Evolutionary conservation across 1,284 basidiomycete genomes (phyloP).

Genomic region (Pascua sp.): DNA sequence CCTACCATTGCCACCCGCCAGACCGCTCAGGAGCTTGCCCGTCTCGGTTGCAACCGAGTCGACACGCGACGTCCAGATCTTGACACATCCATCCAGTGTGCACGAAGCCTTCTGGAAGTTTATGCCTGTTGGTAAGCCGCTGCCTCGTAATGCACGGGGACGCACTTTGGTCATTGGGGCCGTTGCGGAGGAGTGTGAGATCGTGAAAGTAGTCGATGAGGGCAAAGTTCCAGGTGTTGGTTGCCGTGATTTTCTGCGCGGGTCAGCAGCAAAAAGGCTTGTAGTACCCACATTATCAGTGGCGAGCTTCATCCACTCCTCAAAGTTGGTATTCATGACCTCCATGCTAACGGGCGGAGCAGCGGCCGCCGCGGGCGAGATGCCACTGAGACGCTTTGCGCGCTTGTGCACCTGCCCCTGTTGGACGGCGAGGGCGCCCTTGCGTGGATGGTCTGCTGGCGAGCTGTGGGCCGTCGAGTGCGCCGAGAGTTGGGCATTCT

Average conservation of each 20-base stretch:
- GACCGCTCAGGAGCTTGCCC: constrained; percentile 87
- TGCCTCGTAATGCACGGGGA: neutral
- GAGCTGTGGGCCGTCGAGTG: neutral
- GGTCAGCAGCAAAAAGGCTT: neutral
- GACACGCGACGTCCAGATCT: constrained; percentile 98
- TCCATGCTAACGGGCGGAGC: constrained; percentile 54
- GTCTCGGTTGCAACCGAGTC: constrained; percentile 97
- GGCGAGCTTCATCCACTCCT: constrained; percentile 99
- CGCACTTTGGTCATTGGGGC: constrained; percentile 67
- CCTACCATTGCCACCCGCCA: constrained; percentile 58
- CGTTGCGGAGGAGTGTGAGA: constrained; percentile 91
- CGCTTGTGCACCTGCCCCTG: constrained; percentile 12
- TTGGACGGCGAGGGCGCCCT: constrained; percentile 28
- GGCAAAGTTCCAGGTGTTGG: constrained; percentile 97
- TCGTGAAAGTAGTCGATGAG: constrained; percentile 99
- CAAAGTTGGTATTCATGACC: constrained; percentile 83
- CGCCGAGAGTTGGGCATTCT: neutral
- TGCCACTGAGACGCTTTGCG: constrained; percentile 37
- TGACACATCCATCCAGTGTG: constrained; percentile 97
- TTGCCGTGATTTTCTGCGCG: constrained; percentile 92
- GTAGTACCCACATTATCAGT: constrained; percentile 80
- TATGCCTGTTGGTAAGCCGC: constrained; percentile 56
- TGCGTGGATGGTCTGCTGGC: constrained; percentile 10
- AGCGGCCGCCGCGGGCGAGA: constrained; percentile 19
- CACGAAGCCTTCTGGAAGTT: constrained; percentile 98